Base-by-base conservation (phyloP, 331 rosid species). In the Quercus lobata region DNA sequence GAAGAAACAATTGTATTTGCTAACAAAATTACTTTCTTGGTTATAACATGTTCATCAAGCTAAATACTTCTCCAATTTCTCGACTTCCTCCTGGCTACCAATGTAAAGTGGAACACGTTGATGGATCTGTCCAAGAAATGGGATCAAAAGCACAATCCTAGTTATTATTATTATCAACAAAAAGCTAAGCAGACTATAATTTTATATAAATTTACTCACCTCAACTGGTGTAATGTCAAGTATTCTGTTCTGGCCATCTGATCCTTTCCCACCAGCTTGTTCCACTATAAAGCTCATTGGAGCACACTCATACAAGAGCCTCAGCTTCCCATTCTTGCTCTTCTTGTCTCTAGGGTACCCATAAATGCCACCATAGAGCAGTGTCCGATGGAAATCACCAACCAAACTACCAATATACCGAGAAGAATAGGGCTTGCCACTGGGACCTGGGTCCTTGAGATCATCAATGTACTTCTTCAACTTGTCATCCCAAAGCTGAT, bases 221-320 rank as follows among this genome's bases (percentile, higher is more conserved):
- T 96, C 99, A 8, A 29, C 65, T 19, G 98, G 99, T 74, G 81
- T 80, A 76, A 96, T 96, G 85, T 96, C 99, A 18, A 96, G 99
- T 71, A 96, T 80, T 88, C 99, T 91, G 18, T 84, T 83, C 74
- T 85, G 81, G n/a, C 99, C 98, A 79, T 96, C 99, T 12, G 98
- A 93, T 49, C 98, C 99, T 85, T 96, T 96, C 52, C 99, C 99
- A 5, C 99, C 99, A 54, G 99, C 99, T 58, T 96, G 98, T 85
- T 96, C 99, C 55, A 87, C 99, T 30, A 96, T 91, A 74, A 90
- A 96, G 73, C 99, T 96, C 99, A 96, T 96, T 5, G 99, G 99
- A 69, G 99, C 99, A 72, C 99, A 96, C 80, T 96, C 99, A 81
- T 96, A 96, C 8, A 96, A 65, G 1, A 96, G 89, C 91, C 99